Conservation (phyloP, 2,329 filamentous ascomycete genomes). For the Triangularia verruculosa region DNA sequence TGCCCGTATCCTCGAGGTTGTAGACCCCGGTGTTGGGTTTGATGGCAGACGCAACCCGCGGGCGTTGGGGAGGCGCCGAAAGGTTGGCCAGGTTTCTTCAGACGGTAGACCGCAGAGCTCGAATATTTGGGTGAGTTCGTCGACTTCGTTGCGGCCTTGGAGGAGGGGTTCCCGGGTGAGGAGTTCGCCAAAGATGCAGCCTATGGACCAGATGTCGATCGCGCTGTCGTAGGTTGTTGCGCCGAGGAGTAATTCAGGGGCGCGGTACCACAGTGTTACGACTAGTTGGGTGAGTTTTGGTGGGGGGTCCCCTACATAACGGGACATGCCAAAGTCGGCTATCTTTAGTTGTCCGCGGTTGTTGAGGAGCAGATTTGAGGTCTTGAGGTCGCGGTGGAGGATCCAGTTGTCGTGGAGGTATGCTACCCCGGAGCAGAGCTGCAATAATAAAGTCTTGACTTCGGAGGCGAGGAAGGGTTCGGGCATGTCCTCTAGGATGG, state of each 20-base stretch:
- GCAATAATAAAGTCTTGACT: constrained; percentile 82
- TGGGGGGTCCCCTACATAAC: constrained; percentile 77
- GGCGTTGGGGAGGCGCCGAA: constrained; percentile 83
- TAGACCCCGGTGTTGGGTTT: constrained; percentile 33
- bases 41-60: constrained; percentile 69
- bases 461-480: constrained; percentile 92
- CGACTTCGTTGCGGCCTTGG: constrained; percentile 88
- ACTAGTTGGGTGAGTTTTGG: constrained; percentile 84
- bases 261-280: constrained; percentile 95
- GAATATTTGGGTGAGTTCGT: constrained; percentile 85
- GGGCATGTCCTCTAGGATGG: constrained; percentile 87
- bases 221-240: constrained; percentile 69
- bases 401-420: constrained; percentile 91
- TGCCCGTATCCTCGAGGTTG: constrained; percentile 61
- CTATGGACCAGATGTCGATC: constrained; percentile 94
- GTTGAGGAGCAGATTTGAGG: constrained; percentile 89
- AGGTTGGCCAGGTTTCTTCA: constrained; percentile 79
- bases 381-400: constrained; percentile 89
- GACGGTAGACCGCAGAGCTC: constrained; percentile 83
- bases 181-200: constrained; percentile 93
- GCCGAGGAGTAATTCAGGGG: constrained; percentile 86
- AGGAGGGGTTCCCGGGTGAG: constrained; percentile 78
- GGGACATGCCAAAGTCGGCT: constrained; percentile 96
- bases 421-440: constrained; percentile 74
- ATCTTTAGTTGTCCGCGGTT: constrained; percentile 94